phyloP scores from a whole-genome alignment of 768 basidiomycete species.

The Mycena haematopus region DNA sequence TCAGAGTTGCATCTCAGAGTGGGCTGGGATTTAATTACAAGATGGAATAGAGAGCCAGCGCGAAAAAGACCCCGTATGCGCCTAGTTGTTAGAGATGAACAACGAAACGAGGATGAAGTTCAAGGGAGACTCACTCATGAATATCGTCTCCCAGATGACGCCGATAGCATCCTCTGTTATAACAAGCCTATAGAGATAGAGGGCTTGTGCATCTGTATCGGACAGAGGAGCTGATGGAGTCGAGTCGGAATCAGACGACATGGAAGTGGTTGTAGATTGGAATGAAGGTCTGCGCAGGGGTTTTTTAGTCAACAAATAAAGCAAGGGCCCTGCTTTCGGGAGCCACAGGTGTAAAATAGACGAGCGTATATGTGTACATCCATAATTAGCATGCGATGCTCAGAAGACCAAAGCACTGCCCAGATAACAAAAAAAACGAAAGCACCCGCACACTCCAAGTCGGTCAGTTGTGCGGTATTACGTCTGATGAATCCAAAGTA shows the following conservation, averaged over 20 bases:
- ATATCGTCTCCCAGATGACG: constrained; percentile 19
- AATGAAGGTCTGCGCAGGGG: too few relatives aligned
- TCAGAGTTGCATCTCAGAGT: neutral
- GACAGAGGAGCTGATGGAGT: constrained; percentile 8
- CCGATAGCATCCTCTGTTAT: constrained; percentile 14
- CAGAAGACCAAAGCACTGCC: too few relatives aligned
- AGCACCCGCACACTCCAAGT: neutral
- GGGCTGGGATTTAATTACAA: constrained; percentile 3
- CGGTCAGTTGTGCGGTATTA: neutral
- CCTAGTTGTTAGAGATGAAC: constrained; percentile 3
- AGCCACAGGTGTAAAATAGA: too few relatives aligned
- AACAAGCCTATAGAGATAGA: constrained; percentile 4
- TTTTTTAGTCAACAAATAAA: too few relatives aligned
- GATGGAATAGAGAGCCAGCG: constrained; percentile 18
- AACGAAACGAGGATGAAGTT: neutral
- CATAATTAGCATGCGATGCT: too few relatives aligned
- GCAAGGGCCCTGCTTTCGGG: too few relatives aligned
- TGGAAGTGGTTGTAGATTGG: neutral
- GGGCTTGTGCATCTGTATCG: constrained; percentile 5
- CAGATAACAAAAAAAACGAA: neutral
- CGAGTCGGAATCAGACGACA: constrained; percentile 2
- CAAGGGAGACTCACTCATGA: constrained; percentile 5
- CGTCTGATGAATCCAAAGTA: constrained; percentile 1
- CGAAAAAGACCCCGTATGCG: constrained; percentile 22
- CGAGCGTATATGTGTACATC: too few relatives aligned